Evolutionary conservation across 805 yeast species (phyloP), one percentile per base, ranked within the genome.

Genomic region (Starmerella apicola): DNA sequence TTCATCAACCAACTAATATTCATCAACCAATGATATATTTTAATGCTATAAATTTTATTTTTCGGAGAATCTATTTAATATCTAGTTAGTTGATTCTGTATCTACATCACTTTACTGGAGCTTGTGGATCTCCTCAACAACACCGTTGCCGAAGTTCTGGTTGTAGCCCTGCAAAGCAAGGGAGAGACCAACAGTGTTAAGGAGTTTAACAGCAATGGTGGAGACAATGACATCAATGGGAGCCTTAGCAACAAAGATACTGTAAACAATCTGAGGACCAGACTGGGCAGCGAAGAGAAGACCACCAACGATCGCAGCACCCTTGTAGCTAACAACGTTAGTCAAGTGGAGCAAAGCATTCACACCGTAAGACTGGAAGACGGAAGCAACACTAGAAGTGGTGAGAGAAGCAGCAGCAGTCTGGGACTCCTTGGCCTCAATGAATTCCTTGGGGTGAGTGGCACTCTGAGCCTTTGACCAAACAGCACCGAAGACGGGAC

Each of bases 121-220:
- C 34, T 32, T n/a, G 18, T 19, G n/a, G 25, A 32, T 18, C 8
- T 17, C 34, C 10, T 10, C 13, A 17, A 13, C 6, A 20, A 32
- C n/a, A 18, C 16, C 16, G 18, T 27, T 15, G 23, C 44, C 38
- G 29, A 26, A 39, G 34, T 29, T 22, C 32, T n/a, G 32, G 38
- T 35, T 36, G 52, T 49, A 41, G 21, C 34, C 45, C 41, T 42
- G 51, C 36, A 64, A 54, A 18, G 57, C 54, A 26, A 60, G 50
- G 4, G 68, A 51, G 27, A 64, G 54, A 15, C 68, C 68, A 22
- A 64, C 65, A 21, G 68, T 63, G 53, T 64, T 67, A 21, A 64
- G 50, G 27, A 63, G 41, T 37, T 61, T 51, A 15, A 57, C 50
- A 15, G 55, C 59, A 24, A 50, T 39, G 45, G 53, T 49, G 37